Base-by-base conservation (phyloP, 1,284 basidiomycete species). In the Apiotrichum veenhuisii region DNA sequence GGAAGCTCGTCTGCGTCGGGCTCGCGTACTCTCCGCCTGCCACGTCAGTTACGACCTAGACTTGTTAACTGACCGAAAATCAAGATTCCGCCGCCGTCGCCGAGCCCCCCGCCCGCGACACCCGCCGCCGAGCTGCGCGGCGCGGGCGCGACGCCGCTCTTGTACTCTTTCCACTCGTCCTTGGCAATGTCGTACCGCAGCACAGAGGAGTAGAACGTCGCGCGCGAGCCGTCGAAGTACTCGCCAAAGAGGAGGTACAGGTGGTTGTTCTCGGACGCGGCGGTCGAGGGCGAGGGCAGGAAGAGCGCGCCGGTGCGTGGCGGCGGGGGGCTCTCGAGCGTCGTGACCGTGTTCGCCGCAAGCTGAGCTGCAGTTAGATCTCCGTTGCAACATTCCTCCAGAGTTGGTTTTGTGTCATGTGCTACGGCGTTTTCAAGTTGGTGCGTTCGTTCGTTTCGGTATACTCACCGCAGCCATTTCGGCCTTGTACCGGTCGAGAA, bases 11-110 rank as follows among this genome's bases (percentile, higher is more conserved):
- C 73, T 95, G 91, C 59, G 89, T 83, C 5, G 90, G 77, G 0
- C 88, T 89, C 0, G 91, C 91, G 65, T 89, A 92, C 73, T 92
- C 89, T 14, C 90, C 89, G 23, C 87, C 86, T 87, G 58, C n/a
- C 10, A 18, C 51, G 44, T 55, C 38, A 59, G 54, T 41, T 18
- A 51, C 8, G 0, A 46, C 22, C 22, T 18, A 58, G 52, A 34
- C 41, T 43, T n/a, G 17, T 2, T 12, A 30, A 66, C 80, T 42
- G 58, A 86, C 90, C 90, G 64, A 90, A 92, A 0, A 93, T 78
- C 72, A 89, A 91, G 0, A 94, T 80, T 67, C 90, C 91, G 0
- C 90, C 90, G 1, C 91, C 90, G 20, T 84, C 85, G 1, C 82
- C 82, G 0, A 67, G 50, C 38, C 61, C 59, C 1, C 88, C 84